Evolutionary conservation across 1,284 basidiomycete genomes (phyloP), one percentile per base, ranked within the genome.

Genomic region (Baeospora myosura): DNA sequence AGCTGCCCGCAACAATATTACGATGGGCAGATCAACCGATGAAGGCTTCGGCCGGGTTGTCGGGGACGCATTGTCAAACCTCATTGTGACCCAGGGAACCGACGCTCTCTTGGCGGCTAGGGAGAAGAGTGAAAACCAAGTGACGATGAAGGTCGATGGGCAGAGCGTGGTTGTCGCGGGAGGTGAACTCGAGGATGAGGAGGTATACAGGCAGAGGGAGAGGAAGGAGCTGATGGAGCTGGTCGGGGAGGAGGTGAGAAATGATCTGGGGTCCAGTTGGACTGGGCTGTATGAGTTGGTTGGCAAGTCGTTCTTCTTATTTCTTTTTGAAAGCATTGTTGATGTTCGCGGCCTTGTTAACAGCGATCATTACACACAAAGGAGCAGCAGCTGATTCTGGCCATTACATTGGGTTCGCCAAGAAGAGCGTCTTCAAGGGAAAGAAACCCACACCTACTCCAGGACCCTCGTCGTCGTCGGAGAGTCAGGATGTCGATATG

Each of bases 351-450:
- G 18, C 20, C 35, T 21, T 36, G n/a, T 14, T 18, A 20, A 31
- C 53, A 89, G 90, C 84, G 1, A 88, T 98, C 56, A 83, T 99
- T 11, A 96, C 93, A 20, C 95, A 98, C 74, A 98, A 98, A 60
- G 96, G 96, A 12, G 81, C 92, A 0, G 87, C 86, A 0, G 93
- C 95, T 0, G 93, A 98, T 57, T 81, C 88, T 0, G 94, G 92
- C 1, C 93, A 96, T 63, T 96, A 95, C 60, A 92, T 95, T 28
- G 88, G 81, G 0, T 96, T 88, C 68, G 88, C 84, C 36, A 88
- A 85, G 69, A 85, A 81, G 68, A 75, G 69, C 48, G 76, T 74
- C 8, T 76, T 86, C 63, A 60, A 43, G 49, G 51, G 35, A 36
- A 48, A 50, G 3, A 32, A 48, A 7, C 53, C 45, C 12, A 39